Evolutionary conservation across 768 basidiomycete genomes (phyloP), one percentile per base, ranked within the genome.

Genomic region (Coprinopsis strossmayeri): DNA sequence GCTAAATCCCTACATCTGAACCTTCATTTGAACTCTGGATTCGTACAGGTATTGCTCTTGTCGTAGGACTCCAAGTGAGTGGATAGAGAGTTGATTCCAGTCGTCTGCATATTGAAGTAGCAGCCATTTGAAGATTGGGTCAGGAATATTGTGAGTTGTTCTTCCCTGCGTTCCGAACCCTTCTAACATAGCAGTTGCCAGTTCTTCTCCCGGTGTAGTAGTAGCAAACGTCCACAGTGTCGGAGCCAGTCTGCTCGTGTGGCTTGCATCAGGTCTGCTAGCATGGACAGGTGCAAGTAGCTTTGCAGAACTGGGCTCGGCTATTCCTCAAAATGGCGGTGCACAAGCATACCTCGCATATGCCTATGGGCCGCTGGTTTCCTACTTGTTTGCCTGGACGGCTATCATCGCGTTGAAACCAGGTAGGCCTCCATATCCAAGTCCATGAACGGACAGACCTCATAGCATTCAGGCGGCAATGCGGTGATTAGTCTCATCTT

Each of bases 241-340:
- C 0, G 95, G 94, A 10, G 88, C 92, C 10, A 92, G 92, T 69
- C 66, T 98, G 12, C 28, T 75, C 15, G 88, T 96, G 3, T 97
- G 95, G 94, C 54, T 89, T 4, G 69, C 75, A 2, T 84, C 89
- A 47, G 95, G 93, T 4, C 46, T 94, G 20, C 70, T 98, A 9
- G 90, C 80, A 4, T 97, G 94, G 95, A 96, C 95, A 2, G 95
- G 95, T 17, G 92, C 91, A 23, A 92, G 89, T 63, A 92, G 89
- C 61, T 96, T 84, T 61, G 91, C 91, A 7, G 92, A 96, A 64
- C 72, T 96, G 50, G 95, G 94, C 45, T 84, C 84, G 35, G 87
- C 87, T 32, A 90, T 95, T 61, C 91, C 91, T 13, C 66, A 89
- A 48, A 81, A 81, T 56, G 80, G 79, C 34, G 81, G 81, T 37